phyloP scores from a whole-genome alignment of 1,139 yeast genomes.

The Suhomyces anneliseae region DNA sequence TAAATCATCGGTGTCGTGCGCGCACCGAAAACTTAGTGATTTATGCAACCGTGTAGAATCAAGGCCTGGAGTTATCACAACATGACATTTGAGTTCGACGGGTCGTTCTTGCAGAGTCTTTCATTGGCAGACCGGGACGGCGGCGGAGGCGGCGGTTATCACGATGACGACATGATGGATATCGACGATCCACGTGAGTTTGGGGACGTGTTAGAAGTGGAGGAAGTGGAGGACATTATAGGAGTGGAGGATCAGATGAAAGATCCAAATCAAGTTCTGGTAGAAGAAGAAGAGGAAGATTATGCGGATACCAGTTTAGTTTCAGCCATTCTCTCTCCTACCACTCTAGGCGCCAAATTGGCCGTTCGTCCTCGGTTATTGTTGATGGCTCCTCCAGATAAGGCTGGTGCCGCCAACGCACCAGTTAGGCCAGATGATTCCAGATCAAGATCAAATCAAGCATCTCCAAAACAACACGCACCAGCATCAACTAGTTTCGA shows the following conservation, averaged over 20 bases:
- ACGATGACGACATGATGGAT: conserved; percentile 17
- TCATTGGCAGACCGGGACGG: neutral
- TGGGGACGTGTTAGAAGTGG: neutral
- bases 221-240: neutral
- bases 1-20: neutral
- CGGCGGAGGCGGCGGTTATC: neutral
- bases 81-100: neutral
- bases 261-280: too few relatives aligned
- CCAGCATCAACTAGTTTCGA: neutral
- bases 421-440: neutral
- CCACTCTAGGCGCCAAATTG: conserved; percentile 39
- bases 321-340: conserved; percentile 30
- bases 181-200: conserved; percentile 14
- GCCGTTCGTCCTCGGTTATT: conserved; percentile 30
- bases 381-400: conserved; percentile 24
- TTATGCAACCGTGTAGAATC: neutral
- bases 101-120: neutral
- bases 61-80: neutral
- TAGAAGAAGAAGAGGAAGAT: too few relatives aligned
- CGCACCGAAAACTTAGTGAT: neutral
- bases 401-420: neutral
- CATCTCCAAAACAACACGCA: neutral
- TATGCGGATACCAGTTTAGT: conserved; percentile 1
- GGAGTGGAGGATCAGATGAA: neutral
- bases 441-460: neutral